Evolutionary conservation across 768 basidiomycete species (phyloP).

Genomic region (Suillus hirtellus): DNA sequence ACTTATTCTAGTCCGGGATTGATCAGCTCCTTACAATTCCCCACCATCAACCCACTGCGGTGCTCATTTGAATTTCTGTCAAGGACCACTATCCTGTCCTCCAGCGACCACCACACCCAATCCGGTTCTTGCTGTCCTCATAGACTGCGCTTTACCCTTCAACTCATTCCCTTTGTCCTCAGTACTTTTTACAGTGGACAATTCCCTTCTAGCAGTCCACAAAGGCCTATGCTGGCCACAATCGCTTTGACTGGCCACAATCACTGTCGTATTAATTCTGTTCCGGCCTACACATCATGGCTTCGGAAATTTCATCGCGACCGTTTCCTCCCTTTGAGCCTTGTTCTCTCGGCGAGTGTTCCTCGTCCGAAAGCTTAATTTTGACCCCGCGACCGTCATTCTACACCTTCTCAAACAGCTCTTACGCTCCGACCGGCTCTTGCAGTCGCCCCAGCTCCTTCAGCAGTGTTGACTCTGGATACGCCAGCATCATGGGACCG

Average conservation of each 20-base stretch:
- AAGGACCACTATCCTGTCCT: constrained; percentile 7
- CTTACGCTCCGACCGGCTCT: constrained; percentile 6
- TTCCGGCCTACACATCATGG: constrained; percentile 21
- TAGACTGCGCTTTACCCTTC: not conserved
- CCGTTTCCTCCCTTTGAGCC: constrained; percentile 18
- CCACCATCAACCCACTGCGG: not conserved
- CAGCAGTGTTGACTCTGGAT: constrained; percentile 31
- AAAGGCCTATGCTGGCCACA: constrained; percentile 27
- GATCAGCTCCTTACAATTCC: not conserved
- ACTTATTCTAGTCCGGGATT: constrained; percentile 2
- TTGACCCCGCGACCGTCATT: constrained; percentile 26
- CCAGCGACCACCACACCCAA: constrained; percentile 7
- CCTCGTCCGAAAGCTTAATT: constrained; percentile 13
- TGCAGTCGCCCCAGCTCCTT: constrained; percentile 22
- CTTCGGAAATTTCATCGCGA: constrained; percentile 7
- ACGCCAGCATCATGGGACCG: constrained; percentile 28
- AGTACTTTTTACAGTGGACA: not conserved
- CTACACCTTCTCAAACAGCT: constrained; percentile 10
- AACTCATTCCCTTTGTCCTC: constrained; percentile 24
- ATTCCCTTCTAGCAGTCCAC: constrained; percentile 14
- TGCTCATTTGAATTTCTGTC: not conserved
- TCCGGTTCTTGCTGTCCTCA: constrained; percentile 9
- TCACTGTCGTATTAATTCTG: constrained; percentile 16
- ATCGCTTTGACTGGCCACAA: constrained; percentile 23
- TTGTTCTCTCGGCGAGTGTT: constrained; percentile 18